Evolutionary conservation across 2,329 filamentous ascomycete genomes (phyloP).

Genomic region (Parasarocladium wereldwijsianum): DNA sequence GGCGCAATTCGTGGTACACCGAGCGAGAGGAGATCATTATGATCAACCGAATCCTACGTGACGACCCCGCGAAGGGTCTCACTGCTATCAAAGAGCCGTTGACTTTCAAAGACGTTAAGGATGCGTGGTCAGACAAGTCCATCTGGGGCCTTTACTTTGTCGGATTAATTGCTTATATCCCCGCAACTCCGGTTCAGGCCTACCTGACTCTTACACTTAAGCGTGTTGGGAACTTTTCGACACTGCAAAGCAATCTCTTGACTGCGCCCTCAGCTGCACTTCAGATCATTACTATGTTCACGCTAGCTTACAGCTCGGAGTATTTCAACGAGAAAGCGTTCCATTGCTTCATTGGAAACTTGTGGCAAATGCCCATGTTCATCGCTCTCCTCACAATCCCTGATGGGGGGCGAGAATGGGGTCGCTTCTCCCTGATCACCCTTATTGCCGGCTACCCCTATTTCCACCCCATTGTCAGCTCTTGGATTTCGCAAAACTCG

Average conservation of each 20-base stretch:
- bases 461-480: conserved; percentile 37
- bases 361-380: conserved; percentile 37
- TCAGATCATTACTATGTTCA: conserved; percentile 41
- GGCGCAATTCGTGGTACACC: conserved; percentile 44
- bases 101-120: conserved; percentile 25
- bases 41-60: conserved; percentile 37
- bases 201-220: conserved; percentile 43
- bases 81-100: conserved; percentile 28
- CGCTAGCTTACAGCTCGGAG: conserved; percentile 37
- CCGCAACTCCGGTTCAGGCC: conserved; percentile 27
- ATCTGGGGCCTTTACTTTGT: conserved; percentile 36
- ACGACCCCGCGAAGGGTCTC: conserved; percentile 39
- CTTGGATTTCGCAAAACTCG: conserved; percentile 34
- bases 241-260: conserved; percentile 47
- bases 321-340: conserved; percentile 38
- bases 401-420: conserved; percentile 32
- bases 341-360: conserved; percentile 34
- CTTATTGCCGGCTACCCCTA: conserved; percentile 42
- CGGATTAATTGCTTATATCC: conserved; percentile 33
- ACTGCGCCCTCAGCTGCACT: conserved; percentile 43
- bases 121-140: conserved; percentile 27
- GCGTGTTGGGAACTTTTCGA: conserved; percentile 36
- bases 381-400: conserved; percentile 35
- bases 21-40: conserved; percentile 42
- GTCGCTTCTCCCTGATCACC: conserved; percentile 32